phyloP scores from a whole-genome alignment of 2,329 filamentous ascomycete species.

The Teratosphaeriaceae sp. region DNA sequence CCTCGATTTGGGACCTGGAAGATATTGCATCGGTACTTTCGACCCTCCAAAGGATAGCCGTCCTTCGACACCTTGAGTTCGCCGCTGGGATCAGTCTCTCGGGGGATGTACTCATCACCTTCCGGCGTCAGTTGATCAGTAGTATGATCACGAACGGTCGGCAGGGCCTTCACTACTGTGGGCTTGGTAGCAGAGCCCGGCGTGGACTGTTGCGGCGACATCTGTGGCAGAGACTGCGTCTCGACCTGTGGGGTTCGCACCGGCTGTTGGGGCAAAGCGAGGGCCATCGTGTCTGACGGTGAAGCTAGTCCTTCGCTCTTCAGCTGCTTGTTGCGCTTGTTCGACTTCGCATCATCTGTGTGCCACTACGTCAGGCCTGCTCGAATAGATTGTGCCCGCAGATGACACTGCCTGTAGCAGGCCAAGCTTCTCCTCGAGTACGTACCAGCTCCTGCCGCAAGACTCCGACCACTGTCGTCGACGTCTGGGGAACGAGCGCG shows the following conservation, averaged over 20 bases:
- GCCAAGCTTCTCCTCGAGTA: constrained; percentile 5
- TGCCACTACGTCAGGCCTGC: background rate
- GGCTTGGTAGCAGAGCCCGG: constrained; percentile 60
- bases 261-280: constrained; percentile 44
- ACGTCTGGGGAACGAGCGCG: constrained; percentile 69
- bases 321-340: constrained; percentile 23
- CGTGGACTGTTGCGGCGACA: constrained; percentile 67
- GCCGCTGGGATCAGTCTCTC: constrained; percentile 86
- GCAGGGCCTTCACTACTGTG: constrained; percentile 79
- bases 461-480: constrained; percentile 36
- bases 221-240: constrained; percentile 42
- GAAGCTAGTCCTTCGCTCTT: constrained; percentile 8
- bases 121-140: constrained; percentile 87
- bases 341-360: constrained; percentile 39
- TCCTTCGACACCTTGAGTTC: constrained; percentile 88
- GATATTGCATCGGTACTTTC: constrained; percentile 87
- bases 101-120: constrained; percentile 89
- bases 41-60: constrained; percentile 72
- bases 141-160: constrained; percentile 93
- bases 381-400: too few species aligned
- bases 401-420: too few species aligned
- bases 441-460: constrained; percentile 45
- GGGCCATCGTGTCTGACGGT: constrained; percentile 34
- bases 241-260: constrained; percentile 51
- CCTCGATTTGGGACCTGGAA: constrained; percentile 88